Base-by-base conservation (phyloP, 2,329 filamentous ascomycete genomes). In the Ascochyta lentis region DNA sequence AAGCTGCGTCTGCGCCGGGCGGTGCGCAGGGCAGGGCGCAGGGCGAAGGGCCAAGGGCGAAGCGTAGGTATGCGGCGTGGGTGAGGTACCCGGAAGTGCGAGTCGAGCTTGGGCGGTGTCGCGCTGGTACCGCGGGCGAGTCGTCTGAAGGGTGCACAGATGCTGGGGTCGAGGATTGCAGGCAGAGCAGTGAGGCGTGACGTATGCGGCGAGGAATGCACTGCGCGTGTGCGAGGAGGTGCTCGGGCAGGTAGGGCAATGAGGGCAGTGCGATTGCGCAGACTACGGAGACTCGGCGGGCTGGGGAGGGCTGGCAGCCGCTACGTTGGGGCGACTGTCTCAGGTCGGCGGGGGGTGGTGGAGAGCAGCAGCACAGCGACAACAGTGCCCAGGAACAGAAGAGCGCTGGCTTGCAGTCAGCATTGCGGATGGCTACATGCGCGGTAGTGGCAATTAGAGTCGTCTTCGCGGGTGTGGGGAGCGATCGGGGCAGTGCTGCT, bases 351-450 rank as follows among this genome's bases (percentile, higher is more conserved):
- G 54, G 64, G 64, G 64, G 65, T 51, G 60, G 60, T 56, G 61
- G 53, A 45, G 40, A 50, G 51, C 24, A 51, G 50, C 27, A 31
- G 54, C 42, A 51, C 51, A 52, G 38, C 31, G 60, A 46, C 59
- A 50, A 54, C 43, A 49, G 47, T 48, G 52, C 24, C 34, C 58
- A 52, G 45, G 50, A 46, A 63, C 66, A 66, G 56, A 55, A 65
- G 43, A 59, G 54, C 56, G 66, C 60, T 60, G 59, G 51, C 55
- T 62, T 29, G 56, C 60, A 62, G 67, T 74, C 62, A 74, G 71
- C 70, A 74, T 72, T 60, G 64, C 64, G 70, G 62, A 64, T 39
- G 47, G 56, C 55, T 53, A 52, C 39, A 63, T 48, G 60, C 54
- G 57, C 53, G 53, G 56, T 50, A 63, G 67, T 61, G 64, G 63